Evolutionary conservation across 108 stramenopile species (phyloP), one percentile per base, ranked within the genome.

Genomic region (Nitzschia palea): DNA sequence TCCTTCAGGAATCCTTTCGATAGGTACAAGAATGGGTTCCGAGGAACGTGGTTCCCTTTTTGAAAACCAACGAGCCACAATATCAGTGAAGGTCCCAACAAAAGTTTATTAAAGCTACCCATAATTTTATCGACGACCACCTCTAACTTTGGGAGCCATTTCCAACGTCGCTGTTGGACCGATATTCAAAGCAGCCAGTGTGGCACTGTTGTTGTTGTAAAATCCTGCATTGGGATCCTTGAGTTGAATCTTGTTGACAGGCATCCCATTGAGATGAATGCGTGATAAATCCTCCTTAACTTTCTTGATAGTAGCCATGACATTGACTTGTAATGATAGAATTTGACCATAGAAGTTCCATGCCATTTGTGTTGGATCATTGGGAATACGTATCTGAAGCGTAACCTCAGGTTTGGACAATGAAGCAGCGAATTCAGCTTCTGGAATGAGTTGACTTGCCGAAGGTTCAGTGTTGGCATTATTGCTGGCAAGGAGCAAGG

Each of bases 301-400:
- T 14, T 62, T 63, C 65, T 93, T 92, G 2, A 95, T 67, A 35
- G 72, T 89, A 5, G 89, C 65, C 67, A 65, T 76, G 40, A 88
- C 88, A 43, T 80, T 64, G 18, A 88, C 64, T 25, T 67, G 63
- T 0, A 92, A 26, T 3, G 87, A 80, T n/a, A 95, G 64, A 34
- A 83, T 86, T 73, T 89, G 91, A 0, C 94, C 94, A 59, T 80
- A 82, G 55, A 95, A 88, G 56, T 91, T 91, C 89, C 89, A 95
- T 28, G 75, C 76, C 52, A 84, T 71, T 61, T 84, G 81, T 32
- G 90, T 63, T 22, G 81, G 70, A 40, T 92, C 89, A 65, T 84
- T 76, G 22, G 94, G 90, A 56, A 89, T 66, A 9, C 72, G 73
- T 29, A 92, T 71, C 48, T 78, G 78, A 32, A 95, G 71, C 23